A percentile compares a stretch with the other conserved stretches of the same genome.
phyloP scores from a whole-genome alignment of 2,329 filamentous ascomycete species.

The Ilyonectria destructans region DNA sequence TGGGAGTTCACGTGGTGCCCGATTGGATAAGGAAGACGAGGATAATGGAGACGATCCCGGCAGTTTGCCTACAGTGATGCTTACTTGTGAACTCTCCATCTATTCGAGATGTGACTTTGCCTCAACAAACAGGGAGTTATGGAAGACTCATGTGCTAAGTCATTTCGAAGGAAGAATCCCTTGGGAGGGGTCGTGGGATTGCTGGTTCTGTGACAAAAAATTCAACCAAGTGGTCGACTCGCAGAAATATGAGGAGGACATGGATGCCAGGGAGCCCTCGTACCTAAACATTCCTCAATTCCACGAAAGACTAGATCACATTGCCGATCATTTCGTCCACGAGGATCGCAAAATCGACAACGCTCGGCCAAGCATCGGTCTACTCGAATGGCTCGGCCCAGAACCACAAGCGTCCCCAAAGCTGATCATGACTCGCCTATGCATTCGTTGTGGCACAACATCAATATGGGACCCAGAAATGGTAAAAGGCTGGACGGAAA shows the following conservation, averaged over 20 bases:
- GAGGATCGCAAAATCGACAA: neutral
- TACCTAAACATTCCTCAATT: neutral
- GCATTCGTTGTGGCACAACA: neutral
- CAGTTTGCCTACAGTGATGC: neutral
- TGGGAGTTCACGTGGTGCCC: neutral
- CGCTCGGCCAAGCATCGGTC: neutral
- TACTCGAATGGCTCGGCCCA: neutral
- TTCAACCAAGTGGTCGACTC: neutral
- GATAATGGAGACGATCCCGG: neutral
- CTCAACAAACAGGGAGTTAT: neutral
- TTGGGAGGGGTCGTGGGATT: neutral
- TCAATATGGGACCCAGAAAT: neutral
- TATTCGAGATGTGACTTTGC: neutral
- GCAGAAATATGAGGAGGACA: neutral
- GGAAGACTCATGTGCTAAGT: neutral
- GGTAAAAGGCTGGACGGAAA: neutral
- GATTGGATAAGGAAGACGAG: neutral
- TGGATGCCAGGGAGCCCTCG: neutral
- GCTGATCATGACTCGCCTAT: neutral
- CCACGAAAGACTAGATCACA: neutral
- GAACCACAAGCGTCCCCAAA: neutral
- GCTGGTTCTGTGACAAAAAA: neutral
- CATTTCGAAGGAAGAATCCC: neutral
- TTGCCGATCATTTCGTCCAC: neutral
- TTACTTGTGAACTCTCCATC: neutral